Conservation (phyloP, 495 filamentous ascomycete genomes). For the Penicillium pulvis region DNA sequence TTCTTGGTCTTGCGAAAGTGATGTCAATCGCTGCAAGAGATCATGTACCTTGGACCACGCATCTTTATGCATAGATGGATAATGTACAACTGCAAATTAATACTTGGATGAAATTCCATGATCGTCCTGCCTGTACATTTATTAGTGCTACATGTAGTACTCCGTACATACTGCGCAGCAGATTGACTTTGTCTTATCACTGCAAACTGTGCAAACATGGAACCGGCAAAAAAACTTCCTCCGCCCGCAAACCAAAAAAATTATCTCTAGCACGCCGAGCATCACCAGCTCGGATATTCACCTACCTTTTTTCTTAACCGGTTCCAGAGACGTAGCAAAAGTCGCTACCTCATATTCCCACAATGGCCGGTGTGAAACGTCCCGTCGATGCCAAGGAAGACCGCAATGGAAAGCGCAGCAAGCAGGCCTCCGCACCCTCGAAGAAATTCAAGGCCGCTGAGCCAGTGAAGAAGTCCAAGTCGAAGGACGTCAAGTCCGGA, state of each 20-base stretch:
- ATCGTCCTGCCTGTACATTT: too few species aligned
- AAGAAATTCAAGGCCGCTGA: constrained; percentile 38
- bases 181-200: constrained; percentile 34
- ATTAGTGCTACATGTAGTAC: too few species aligned
- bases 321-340: constrained; percentile 4
- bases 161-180: background rate
- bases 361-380: constrained; percentile 50
- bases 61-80: constrained; percentile 9
- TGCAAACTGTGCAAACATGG: constrained; percentile 36
- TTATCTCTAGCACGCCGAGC: constrained; percentile 31
- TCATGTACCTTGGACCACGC: background rate
- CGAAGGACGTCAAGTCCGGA: constrained; percentile 29
- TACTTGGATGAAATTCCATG: background rate
- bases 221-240: constrained; percentile 37
- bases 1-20: background rate
- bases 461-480: constrained; percentile 36
- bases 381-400: constrained; percentile 44
- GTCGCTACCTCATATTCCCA: constrained; percentile 20
- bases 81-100: constrained; percentile 5
- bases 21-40: constrained; percentile 2
- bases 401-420: constrained; percentile 51
- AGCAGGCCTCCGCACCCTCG: constrained; percentile 34
- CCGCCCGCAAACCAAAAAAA: constrained; percentile 36
- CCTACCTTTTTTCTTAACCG: constrained; percentile 11
- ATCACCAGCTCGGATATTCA: constrained; percentile 24